These are phyloP conservation scores for Cicer arietinum DNA, from an alignment of 306 rosid species.

Conservation along the genomic window DNA sequence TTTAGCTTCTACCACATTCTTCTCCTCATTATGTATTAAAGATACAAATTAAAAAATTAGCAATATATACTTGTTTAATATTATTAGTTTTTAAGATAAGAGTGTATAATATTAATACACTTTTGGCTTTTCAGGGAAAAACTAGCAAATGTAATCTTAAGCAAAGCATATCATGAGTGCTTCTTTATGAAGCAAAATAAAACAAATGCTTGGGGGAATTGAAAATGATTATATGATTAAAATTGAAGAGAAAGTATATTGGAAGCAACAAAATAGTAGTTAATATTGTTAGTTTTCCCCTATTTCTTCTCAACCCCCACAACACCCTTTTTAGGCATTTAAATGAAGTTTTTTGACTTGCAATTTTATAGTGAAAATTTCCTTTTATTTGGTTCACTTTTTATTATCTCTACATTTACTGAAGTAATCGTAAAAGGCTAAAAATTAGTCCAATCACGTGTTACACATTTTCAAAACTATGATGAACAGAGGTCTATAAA, in stretches of 20 bases:
- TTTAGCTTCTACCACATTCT: too few species aligned
- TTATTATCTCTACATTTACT: too few species aligned
- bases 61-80: background rate
- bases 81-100: background rate
- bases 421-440: too few species aligned
- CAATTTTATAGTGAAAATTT: too few species aligned
- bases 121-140: background rate
- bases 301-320: too few species aligned
- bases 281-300: too few species aligned
- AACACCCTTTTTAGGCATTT: too few species aligned
- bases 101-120: background rate
- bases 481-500: too few species aligned
- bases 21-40: background rate
- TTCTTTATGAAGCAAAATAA: slow-evolving; percentile 33
- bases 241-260: slow-evolving; percentile 11
- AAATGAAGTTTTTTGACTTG: too few species aligned
- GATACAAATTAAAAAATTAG: slow-evolving; percentile 13
- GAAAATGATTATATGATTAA: slow-evolving; percentile 38
- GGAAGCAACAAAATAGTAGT: slow-evolving; percentile 21
- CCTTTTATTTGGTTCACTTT: too few species aligned
- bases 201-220: slow-evolving; percentile 21
- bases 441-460: too few species aligned
- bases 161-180: slow-evolving; percentile 17
- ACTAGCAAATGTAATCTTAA: slow-evolving; percentile 33
- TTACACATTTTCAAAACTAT: too few species aligned